Base-by-base conservation (phyloP, 306 rosid species). In the Pyrus betulifolia region DNA sequence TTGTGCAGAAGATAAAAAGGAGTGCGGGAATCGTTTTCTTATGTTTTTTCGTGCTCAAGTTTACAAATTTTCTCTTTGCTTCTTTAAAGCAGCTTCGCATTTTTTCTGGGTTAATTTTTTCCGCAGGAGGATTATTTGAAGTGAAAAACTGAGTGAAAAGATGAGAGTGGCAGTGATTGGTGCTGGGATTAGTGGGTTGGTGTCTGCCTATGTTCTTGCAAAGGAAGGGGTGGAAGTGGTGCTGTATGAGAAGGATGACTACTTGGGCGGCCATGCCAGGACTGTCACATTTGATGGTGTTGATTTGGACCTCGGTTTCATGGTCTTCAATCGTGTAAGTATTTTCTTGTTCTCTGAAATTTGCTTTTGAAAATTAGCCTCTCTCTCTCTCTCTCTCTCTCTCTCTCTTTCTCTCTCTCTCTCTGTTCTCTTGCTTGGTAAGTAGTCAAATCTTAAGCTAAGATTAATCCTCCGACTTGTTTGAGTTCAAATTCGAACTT, bases 241-340 rank as follows among this genome's bases (percentile, higher is more conserved):
- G 4, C 6, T 93, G 1, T 89, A 82, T 70, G 96, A 93, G 84
- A 93, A 84, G 23, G 92, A 93, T n/a, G 80, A 84, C 8, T 84
- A 81, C 74, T 80, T 93, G 80, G 98, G 97, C 28, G 97, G 97
- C 38, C 83, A 81, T 58, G 85, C 85, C 40, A 66, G 65, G 58
- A 89, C 95, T 19, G 92, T 89, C 4, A 79, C 70, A 76, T 87
- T 61, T 42, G 87, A 89, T 59, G 96, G 96, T 4, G 55, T 88
- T 69, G 84, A 85, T 86, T 75, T 93, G 63, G 97, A 93, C 84
- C 88, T 93, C 67, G 97, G 93, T 10, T 89, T 93, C 87, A 89
- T 93, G 97, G 97, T 91, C 80, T 93, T 93, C 86, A 93, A 93
- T 27, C 78, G 97, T 51, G 98, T 91, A 91, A 67, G 84, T 59